These are phyloP conservation scores for Hordeum pubiflorum DNA, from an alignment of 202 grass and related monocot species.

Conservation along the genomic window DNA sequence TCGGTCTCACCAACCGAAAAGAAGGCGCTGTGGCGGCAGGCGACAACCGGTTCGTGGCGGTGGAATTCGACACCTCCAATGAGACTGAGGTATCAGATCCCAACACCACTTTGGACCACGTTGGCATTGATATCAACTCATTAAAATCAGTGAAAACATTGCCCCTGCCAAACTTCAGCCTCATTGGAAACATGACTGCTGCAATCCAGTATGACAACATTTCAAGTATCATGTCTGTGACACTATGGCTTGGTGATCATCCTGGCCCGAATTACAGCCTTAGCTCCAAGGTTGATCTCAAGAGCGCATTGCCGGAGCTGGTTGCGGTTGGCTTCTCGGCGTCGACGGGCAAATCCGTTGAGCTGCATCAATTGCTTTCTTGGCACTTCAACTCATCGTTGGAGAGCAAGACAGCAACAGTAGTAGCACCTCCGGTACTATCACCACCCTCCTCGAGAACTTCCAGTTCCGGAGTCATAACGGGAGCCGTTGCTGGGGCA, in stretches of 20 bases:
- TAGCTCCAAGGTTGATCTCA: constrained; percentile 29
- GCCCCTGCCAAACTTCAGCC: not conserved
- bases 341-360: not conserved
- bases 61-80: constrained; percentile 43
- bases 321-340: constrained; percentile 44
- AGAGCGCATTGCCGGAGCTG: constrained; percentile 8
- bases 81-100: not conserved
- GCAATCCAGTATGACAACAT: constrained; percentile 14
- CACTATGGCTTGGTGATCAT: not conserved
- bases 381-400: constrained; percentile 38
- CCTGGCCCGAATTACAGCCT: not conserved
- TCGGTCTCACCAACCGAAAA: constrained; percentile 13
- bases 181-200: constrained; percentile 12
- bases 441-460: not conserved
- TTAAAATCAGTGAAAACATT: not conserved
- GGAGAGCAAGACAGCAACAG: not conserved
- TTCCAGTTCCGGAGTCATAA: not conserved
- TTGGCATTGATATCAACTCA: constrained; percentile 31
- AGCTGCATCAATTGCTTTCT: constrained; percentile 33
- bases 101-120: not conserved
- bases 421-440: not conserved
- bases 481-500: not conserved
- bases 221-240: constrained; percentile 7
- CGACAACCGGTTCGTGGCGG: constrained; percentile 20
- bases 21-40: not conserved